A percentile compares a stretch with the other conserved stretches of the same genome.
Evolutionary conservation across 805 yeast genomes (phyloP).

Genomic region (Hanseniaspora jakobsenii): DNA sequence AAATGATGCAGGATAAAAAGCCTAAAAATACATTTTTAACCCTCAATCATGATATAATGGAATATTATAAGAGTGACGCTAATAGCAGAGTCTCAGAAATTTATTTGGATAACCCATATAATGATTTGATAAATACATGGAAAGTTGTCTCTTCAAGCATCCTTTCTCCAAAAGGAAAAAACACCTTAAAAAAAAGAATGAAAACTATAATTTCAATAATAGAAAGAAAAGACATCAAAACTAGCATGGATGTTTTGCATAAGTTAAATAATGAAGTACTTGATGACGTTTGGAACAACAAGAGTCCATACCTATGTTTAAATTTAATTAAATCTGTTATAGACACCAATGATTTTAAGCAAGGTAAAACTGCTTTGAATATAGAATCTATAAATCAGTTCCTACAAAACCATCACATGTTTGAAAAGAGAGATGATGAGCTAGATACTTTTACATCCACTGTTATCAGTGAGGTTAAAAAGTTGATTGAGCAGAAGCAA

Average conservation of each 20-base stretch:
- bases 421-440: slow-evolving; percentile 33
- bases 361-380: slow-evolving; percentile 26
- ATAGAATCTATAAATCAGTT: slow-evolving; percentile 28
- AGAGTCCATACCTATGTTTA: slow-evolving; percentile 24
- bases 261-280: not conserved
- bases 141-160: slow-evolving; percentile 3
- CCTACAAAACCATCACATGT: slow-evolving; percentile 28
- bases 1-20: slow-evolving; percentile 23
- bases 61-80: not conserved
- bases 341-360: slow-evolving; percentile 6
- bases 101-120: not conserved
- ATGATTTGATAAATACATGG: not conserved
- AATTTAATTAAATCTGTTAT: slow-evolving; percentile 17
- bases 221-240: not conserved
- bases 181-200: not conserved
- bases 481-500: slow-evolving; percentile 28
- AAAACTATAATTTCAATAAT: slow-evolving; percentile 2
- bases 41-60: not conserved
- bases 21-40: slow-evolving; percentile 19
- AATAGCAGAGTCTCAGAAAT: too few species aligned
- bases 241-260: not conserved
- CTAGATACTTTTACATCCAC: slow-evolving; percentile 18
- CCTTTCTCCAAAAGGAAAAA: not conserved
- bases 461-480: slow-evolving; percentile 22
- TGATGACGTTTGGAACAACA: slow-evolving; percentile 1